These are phyloP conservation scores for Bretschneidera sinensis DNA, from an alignment of 345 rosid genomes.

Conservation along the genomic window DNA sequence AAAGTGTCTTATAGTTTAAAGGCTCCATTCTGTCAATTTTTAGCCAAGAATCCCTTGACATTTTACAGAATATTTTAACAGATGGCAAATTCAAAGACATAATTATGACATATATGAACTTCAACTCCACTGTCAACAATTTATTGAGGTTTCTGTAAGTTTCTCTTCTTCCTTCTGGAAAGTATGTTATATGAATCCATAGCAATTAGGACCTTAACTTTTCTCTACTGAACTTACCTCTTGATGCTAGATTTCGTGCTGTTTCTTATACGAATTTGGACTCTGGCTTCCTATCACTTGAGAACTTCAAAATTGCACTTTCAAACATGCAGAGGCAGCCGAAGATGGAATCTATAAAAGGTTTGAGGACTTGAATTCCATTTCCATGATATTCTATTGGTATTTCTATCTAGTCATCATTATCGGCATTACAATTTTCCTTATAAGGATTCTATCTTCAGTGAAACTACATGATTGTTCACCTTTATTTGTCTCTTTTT, in stretches of 20 bases:
- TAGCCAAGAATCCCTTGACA: slow-evolving; percentile 29
- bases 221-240: slow-evolving; percentile 11
- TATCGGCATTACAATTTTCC: no score
- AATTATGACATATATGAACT: slow-evolving; percentile 35
- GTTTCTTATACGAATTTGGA: slow-evolving; percentile 62
- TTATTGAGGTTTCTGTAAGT: slow-evolving; percentile 78
- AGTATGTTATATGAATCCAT: slow-evolving; percentile 14
- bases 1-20: not conserved
- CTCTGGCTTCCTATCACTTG: slow-evolving; percentile 62
- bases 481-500: no score
- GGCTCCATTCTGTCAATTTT: not conserved
- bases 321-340: slow-evolving; percentile 64
- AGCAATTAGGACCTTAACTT: slow-evolving; percentile 9
- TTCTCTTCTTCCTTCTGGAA: slow-evolving; percentile 13
- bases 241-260: slow-evolving; percentile 58
- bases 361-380: slow-evolving; percentile 23
- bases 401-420: not conserved
- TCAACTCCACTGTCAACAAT: slow-evolving; percentile 49
- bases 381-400: not conserved
- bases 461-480: no score
- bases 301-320: slow-evolving; percentile 73
- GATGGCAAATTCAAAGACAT: slow-evolving; percentile 70
- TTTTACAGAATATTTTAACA: slow-evolving; percentile 49
- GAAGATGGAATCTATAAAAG: slow-evolving; percentile 75
- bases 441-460: not conserved